Percentiles rank a stretch among this genome's conserved stretches.
Evolutionary conservation across 2,329 filamentous ascomycete genomes (phyloP).

Genomic region (Sclerotinia minor): DNA sequence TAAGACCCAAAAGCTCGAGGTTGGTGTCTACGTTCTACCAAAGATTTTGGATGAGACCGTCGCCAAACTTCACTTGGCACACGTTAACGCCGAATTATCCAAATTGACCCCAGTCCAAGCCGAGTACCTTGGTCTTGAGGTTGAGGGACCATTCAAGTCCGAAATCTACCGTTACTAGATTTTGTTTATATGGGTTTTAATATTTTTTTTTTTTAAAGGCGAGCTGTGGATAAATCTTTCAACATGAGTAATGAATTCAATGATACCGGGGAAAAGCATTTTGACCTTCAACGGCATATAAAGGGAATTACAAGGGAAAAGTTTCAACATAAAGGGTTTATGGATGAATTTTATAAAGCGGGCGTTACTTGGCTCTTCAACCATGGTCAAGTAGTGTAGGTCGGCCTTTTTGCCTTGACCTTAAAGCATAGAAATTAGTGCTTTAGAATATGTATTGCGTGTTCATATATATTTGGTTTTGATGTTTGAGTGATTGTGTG

Average conservation of each 20-base stretch:
- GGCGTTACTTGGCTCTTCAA: slow-evolving; percentile 46
- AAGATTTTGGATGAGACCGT: slow-evolving; percentile 99
- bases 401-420: slow-evolving; percentile 39
- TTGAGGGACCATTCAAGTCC: slow-evolving; percentile 93
- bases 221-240: slow-evolving; percentile 38
- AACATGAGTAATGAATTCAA: slow-evolving; percentile 57
- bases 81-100: slow-evolving; percentile 93
- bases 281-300: slow-evolving; percentile 64
- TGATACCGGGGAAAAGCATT: slow-evolving; percentile 55
- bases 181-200: slow-evolving; percentile 29
- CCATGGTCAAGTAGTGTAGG: slow-evolving; percentile 43
- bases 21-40: slow-evolving; percentile 94
- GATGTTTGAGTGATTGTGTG: neutral
- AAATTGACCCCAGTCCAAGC: slow-evolving; percentile 83
- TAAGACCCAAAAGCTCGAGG: slow-evolving; percentile 83
- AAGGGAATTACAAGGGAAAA: slow-evolving; percentile 38
- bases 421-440: slow-evolving; percentile 31
- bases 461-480: slow-evolving; percentile 19
- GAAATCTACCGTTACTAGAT: slow-evolving; percentile 62
- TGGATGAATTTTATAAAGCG: slow-evolving; percentile 35
- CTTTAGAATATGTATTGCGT: slow-evolving; percentile 27
- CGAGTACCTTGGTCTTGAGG: slow-evolving; percentile 86
- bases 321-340: slow-evolving; percentile 43
- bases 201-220: slow-evolving; percentile 29
- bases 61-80: slow-evolving; percentile 85